A percentile compares a stretch with the other conserved stretches of the same genome.
Conservation (phyloP, 1,139 yeast genomes). For the Arxiozyma bovina region DNA sequence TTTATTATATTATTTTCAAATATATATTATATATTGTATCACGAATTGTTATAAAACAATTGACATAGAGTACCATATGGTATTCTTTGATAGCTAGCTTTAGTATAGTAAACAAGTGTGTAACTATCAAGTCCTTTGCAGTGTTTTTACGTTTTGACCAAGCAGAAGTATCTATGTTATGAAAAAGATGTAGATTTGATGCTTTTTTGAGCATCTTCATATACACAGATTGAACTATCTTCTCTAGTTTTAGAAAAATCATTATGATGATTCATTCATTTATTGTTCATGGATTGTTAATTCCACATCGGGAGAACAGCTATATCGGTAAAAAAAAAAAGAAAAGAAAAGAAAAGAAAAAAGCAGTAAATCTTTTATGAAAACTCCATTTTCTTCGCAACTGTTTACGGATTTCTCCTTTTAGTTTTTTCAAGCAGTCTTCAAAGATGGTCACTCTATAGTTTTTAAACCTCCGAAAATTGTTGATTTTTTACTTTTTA, state of each 20-base stretch:
- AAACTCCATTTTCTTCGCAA: not conserved
- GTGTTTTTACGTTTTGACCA: not conserved
- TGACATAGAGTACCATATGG: not conserved
- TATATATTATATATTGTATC: too few relatives aligned
- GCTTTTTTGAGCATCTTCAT: too few relatives aligned
- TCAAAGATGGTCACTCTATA: not conserved
- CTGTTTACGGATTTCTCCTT: too few relatives aligned
- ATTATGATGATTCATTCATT: too few relatives aligned
- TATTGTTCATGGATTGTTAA: not conserved
- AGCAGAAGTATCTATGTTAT: too few relatives aligned
- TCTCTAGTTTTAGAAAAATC: not conserved
- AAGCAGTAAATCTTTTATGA: not conserved
- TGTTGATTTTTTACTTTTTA: not conserved
- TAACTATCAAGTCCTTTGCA: not conserved
- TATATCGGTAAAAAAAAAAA: too few relatives aligned
- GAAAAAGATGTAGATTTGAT: not conserved
- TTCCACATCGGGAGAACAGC: not conserved
- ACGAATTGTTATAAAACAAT: not conserved
- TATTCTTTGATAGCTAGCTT: not conserved
- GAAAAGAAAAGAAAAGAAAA: too few relatives aligned
- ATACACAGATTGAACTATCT: not conserved
- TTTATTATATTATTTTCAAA: too few relatives aligned
- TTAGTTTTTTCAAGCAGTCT: not conserved
- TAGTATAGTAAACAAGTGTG: not conserved
- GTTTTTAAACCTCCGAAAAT: not conserved